A percentile compares a stretch with the other conserved stretches of the same genome.
Conservation (phyloP, 208 protist genomes). For the Trypanosoma congolense region DNA sequence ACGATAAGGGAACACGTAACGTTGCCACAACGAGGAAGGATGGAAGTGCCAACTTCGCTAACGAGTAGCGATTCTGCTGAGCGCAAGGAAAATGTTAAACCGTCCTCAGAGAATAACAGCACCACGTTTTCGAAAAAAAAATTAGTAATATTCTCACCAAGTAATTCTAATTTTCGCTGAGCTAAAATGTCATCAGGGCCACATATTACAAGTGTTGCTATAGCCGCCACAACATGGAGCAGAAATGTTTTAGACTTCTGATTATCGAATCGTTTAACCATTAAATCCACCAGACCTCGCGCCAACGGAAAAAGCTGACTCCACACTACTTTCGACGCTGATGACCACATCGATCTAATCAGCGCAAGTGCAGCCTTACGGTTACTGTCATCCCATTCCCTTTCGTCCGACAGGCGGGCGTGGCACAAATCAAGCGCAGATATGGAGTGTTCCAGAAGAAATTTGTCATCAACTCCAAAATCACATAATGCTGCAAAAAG, state of each 20-base stretch:
- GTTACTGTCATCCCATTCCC: slow-evolving; percentile 11
- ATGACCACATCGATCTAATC: slow-evolving; percentile 17
- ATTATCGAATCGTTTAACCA: slow-evolving; percentile 4
- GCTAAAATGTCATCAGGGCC: neutral
- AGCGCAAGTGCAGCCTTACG: slow-evolving; percentile 16
- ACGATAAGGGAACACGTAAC: slow-evolving; percentile 17
- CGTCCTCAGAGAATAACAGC: slow-evolving; percentile 24
- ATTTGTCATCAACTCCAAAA: slow-evolving; percentile 22
- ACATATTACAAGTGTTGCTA: slow-evolving; percentile 13
- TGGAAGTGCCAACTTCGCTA: neutral
- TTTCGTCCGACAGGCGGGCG: neutral
- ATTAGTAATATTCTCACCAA: slow-evolving; percentile 2
- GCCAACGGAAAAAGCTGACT: slow-evolving; percentile 11
- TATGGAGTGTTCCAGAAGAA: slow-evolving; percentile 4
- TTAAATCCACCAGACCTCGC: slow-evolving; percentile 6
- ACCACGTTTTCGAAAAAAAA: slow-evolving; percentile 11
- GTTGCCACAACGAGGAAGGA: slow-evolving; percentile 14
- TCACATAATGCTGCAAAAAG: slow-evolving; percentile 20
- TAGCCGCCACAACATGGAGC: slow-evolving; percentile 5
- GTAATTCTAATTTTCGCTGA: neutral
- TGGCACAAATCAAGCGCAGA: neutral
- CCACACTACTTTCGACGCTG: slow-evolving; percentile 10
- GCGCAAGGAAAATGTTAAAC: slow-evolving; percentile 15
- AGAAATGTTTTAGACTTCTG: slow-evolving; percentile 1
- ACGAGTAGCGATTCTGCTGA: slow-evolving; percentile 3